Conservation (phyloP, 148 eudicot species). For the Amaranthus cruentus region DNA sequence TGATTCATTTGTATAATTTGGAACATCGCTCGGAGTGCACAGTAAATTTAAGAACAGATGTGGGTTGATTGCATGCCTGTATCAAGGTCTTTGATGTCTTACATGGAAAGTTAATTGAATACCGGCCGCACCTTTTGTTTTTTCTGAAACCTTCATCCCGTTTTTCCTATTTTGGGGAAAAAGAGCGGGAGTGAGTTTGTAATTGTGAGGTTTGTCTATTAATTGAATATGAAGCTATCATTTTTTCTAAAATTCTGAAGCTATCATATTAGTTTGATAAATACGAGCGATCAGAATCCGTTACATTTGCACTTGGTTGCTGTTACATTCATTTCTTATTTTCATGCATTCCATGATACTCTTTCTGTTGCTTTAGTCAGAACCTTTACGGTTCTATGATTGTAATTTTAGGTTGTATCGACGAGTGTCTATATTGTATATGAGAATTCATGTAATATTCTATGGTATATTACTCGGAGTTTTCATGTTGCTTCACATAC, state of each 20-base stretch:
- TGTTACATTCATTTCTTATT: neutral
- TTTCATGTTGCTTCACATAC: no score
- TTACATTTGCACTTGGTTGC: neutral
- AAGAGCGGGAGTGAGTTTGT: no score
- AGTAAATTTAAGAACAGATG: neutral
- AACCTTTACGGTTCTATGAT: neutral
- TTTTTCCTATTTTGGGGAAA: neutral
- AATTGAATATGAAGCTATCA: no score
- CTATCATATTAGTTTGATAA: neutral
- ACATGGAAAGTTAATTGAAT: neutral
- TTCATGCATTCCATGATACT: neutral
- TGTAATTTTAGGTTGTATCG: neutral
- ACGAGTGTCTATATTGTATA: no score
- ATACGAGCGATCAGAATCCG: neutral
- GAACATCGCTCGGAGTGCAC: neutral
- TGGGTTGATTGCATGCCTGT: neutral
- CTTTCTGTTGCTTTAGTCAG: no score
- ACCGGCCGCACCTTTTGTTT: neutral
- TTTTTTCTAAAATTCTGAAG: neutral
- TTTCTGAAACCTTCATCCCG: neutral
- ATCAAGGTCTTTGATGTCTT: neutral
- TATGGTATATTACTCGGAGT: no score
- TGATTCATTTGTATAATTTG: neutral
- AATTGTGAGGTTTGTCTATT: no score
- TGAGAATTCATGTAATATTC: no score